Percentiles rank a stretch among this genome's conserved stretches.
These are phyloP conservation scores for Calonectria henricotiae DNA, from an alignment of 2,329 filamentous ascomycete genomes.

Conservation along the genomic window DNA sequence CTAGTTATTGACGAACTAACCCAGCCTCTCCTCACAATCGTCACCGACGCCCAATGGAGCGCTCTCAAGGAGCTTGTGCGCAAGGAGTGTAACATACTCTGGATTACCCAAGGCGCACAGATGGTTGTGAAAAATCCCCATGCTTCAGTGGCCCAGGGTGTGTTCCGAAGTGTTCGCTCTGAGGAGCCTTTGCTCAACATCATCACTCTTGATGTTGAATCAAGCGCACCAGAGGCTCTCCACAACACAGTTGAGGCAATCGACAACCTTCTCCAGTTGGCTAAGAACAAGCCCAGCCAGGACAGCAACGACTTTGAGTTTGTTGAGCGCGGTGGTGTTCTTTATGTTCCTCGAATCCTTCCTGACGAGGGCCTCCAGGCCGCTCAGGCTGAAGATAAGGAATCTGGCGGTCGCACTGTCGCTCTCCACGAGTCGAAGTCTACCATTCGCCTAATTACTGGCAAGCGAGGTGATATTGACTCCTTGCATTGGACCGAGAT, in stretches of 20 bases:
- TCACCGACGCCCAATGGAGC: constrained; percentile 26
- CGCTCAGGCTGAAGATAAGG: not conserved
- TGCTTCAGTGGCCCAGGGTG: constrained; percentile 27
- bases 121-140: constrained; percentile 28
- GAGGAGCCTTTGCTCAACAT: constrained; percentile 33
- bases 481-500: constrained; percentile 29
- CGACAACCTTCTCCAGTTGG: constrained; percentile 16
- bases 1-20: constrained; percentile 28
- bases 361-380: constrained; percentile 27
- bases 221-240: not conserved
- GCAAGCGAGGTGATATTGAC: constrained; percentile 17
- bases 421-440: constrained; percentile 13
- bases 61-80: constrained; percentile 27
- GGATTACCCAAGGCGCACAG: constrained; percentile 37
- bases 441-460: constrained; percentile 15
- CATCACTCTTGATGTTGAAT: constrained; percentile 35
- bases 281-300: constrained; percentile 13
- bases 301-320: constrained; percentile 32
- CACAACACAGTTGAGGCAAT: constrained; percentile 17
- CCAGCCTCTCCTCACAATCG: constrained; percentile 21
- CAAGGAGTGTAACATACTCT: constrained; percentile 33
- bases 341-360: constrained; percentile 29
- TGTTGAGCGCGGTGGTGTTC: constrained; percentile 32
- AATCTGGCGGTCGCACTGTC: constrained; percentile 5
- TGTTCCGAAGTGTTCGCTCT: constrained; percentile 32